These are phyloP conservation scores for Apiospora rasikravindrae DNA, from an alignment of 2,329 filamentous ascomycete genomes.

Conservation along the genomic window DNA sequence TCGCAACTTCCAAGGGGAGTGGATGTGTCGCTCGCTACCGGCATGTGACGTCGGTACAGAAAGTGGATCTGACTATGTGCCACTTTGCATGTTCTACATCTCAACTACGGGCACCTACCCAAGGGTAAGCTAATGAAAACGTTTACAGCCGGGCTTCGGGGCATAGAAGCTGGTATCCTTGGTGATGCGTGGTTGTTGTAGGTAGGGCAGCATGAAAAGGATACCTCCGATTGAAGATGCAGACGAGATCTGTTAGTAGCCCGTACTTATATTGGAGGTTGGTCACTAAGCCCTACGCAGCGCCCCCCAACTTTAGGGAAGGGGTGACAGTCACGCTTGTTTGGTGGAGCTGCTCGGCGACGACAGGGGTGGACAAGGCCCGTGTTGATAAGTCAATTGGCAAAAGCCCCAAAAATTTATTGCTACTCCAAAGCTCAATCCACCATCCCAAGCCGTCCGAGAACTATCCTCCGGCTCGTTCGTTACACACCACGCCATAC, in stretches of 20 bases:
- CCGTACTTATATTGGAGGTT: not conserved
- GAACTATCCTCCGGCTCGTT: not conserved
- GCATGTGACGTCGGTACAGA: not conserved
- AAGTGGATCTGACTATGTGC: not conserved
- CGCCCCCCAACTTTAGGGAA: not conserved
- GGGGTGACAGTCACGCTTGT: not conserved
- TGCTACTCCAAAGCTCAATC: not conserved
- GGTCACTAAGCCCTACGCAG: conserved; percentile 8
- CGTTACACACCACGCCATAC: not conserved
- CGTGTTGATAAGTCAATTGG: not conserved
- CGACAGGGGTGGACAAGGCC: not conserved
- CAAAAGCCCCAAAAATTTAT: not conserved
- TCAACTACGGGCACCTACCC: no score
- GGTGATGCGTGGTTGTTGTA: not conserved
- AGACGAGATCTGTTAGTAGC: not conserved
- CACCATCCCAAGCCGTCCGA: not conserved
- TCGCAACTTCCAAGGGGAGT: not conserved
- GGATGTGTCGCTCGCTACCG: not conserved
- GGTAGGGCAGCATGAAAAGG: not conserved
- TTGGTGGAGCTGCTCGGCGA: not conserved
- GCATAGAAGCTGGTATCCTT: not conserved
- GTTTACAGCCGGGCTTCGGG: not conserved
- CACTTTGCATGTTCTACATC: not conserved
- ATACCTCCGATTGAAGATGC: not conserved
- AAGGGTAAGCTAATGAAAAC: not conserved